Evolutionary conservation across 306 rosid genomes (phyloP).

Genomic region (Lathyrus aphaca): DNA sequence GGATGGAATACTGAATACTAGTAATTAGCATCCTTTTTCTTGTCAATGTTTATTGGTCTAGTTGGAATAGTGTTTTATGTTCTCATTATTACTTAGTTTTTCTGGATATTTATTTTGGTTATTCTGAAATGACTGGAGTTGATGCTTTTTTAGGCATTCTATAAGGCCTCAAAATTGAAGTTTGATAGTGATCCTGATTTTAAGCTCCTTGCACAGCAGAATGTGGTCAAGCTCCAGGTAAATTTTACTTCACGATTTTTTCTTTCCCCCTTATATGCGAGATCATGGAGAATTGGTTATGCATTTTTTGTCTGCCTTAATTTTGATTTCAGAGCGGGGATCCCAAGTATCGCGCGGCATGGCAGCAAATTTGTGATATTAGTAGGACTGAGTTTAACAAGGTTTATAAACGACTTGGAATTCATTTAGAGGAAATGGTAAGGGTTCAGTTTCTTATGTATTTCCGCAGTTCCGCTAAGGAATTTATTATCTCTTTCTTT

Average conservation of each 20-base stretch:
- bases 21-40: neutral
- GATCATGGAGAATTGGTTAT: slow-evolving; percentile 14
- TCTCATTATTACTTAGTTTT: slow-evolving; percentile 3
- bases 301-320: slow-evolving; percentile 6
- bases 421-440: slow-evolving; percentile 21
- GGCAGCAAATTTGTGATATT: slow-evolving; percentile 80
- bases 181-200: slow-evolving; percentile 78
- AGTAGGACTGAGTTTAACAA: slow-evolving; percentile 77
- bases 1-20: neutral
- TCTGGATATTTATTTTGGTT: slow-evolving; percentile 19
- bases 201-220: slow-evolving; percentile 78
- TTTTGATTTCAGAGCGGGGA: slow-evolving; percentile 70
- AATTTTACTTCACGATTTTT: slow-evolving; percentile 3
- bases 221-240: slow-evolving; percentile 91
- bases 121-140: slow-evolving; percentile 36
- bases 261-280: neutral
- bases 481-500: neutral
- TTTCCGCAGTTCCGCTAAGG: neutral
- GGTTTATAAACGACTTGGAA: slow-evolving; percentile 81
- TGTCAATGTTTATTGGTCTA: neutral
- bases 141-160: slow-evolving; percentile 57
- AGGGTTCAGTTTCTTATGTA: slow-evolving; percentile 5
- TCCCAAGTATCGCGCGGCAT: slow-evolving; percentile 67
- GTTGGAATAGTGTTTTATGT: neutral
- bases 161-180: slow-evolving; percentile 39